Evolutionary conservation across 2,329 filamentous ascomycete species (phyloP), one percentile per base, ranked within the genome.

Genomic region (Aspergillus sergii): DNA sequence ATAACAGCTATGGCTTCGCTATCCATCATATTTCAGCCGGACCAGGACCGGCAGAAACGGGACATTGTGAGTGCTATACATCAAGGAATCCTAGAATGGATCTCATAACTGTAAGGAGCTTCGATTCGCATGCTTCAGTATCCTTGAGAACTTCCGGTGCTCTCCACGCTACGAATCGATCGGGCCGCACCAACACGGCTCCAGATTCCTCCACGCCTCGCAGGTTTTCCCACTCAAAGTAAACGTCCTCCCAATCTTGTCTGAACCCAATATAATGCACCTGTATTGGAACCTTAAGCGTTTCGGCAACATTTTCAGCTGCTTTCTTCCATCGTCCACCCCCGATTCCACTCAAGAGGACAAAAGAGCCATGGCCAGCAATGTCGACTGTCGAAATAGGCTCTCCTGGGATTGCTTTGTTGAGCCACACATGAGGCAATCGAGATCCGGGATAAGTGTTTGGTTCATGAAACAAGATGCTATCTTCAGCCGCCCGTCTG

Each of bases 341-440:
- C 0, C 86, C 85, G n/a, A 85, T 81, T 0, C 87, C 86, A 0
- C 83, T 85, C 9, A 86, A 71, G 2, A 86, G 69, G 14, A 73
- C 77, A 69, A 87, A 88, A 0, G 68, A 67, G 0, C 85, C 84
- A 57, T 88, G 79, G 0, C 87, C 87, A 0, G 85, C 85, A 1
- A 90, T 73, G 71, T 90, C 88, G 53, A 86, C 83, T 0, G 86
- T 89, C 1, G 86, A 88, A 21, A 85, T 75, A 16, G 76, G 75
- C 58, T 79, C 70, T 11, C 75, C 75, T 0, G 86, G 82, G 12
- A 79, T 68, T 8, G 77, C 68, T 23, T 79, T 80, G 73, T 87
- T 85, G 19, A 90, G 75, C 88, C 88, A 90, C 0, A 80, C 87
- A 72, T 91, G 88, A 6, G 88, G 88, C 26, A 89, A 74, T 2